phyloP scores from a whole-genome alignment of 169 alveolate species.

The Blepharisma undulans region DNA sequence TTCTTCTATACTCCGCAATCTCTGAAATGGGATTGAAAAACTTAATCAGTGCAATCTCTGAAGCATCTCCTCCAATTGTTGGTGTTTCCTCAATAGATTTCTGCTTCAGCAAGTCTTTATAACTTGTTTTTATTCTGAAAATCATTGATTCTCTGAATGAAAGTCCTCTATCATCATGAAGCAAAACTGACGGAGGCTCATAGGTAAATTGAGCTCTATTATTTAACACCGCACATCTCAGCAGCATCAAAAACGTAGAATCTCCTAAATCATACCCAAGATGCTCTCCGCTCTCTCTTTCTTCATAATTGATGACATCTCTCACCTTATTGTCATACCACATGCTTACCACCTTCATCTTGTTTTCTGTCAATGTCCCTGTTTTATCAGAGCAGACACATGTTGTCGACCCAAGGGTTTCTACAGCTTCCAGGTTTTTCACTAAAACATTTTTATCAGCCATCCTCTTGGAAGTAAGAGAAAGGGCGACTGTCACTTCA shows the following conservation, averaged over 20 bases:
- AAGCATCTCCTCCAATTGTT: constrained; percentile 70
- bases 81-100: not conserved
- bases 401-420: constrained; percentile 85
- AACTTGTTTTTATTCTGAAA: not conserved
- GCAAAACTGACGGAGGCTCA: not conserved
- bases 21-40: constrained; percentile 66
- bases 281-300: not conserved
- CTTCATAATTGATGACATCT: not conserved
- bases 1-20: not conserved
- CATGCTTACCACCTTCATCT: constrained; percentile 82
- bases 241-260: not conserved
- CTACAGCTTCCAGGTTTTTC: constrained; percentile 86
- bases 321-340: constrained; percentile 63
- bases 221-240: not conserved
- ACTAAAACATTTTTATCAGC: constrained; percentile 78
- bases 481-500: constrained; percentile 77
- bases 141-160: not conserved
- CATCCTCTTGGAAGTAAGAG: constrained; percentile 85
- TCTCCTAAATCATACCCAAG: not conserved
- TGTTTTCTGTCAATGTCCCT: constrained; percentile 86
- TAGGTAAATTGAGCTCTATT: not conserved
- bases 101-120: not conserved
- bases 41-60: constrained; percentile 83
- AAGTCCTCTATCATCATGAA: not conserved
- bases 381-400: constrained; percentile 89